Conservation (phyloP, 495 filamentous ascomycete species). For the Recurvomyces mirabilis region DNA sequence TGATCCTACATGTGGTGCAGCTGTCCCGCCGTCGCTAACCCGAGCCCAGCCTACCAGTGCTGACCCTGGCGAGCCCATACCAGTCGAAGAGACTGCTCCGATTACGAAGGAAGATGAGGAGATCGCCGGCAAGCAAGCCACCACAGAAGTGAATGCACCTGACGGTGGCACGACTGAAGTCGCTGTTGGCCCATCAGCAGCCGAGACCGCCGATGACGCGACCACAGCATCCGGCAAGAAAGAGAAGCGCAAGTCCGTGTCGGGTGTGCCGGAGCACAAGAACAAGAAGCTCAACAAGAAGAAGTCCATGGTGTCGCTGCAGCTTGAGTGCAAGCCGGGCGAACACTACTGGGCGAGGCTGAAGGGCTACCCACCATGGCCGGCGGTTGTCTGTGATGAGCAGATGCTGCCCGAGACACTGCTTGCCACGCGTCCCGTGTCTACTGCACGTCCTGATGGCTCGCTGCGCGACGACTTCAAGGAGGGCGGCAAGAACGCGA, state of each 20-base stretch:
- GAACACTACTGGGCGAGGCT: slow-evolving; percentile 78
- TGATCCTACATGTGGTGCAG: neutral
- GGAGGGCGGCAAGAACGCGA: slow-evolving; percentile 68
- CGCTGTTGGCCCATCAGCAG: slow-evolving; percentile 6
- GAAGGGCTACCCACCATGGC: slow-evolving; percentile 85
- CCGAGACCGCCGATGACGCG: slow-evolving; percentile 19
- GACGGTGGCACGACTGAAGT: slow-evolving; percentile 18
- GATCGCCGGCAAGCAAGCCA: slow-evolving; percentile 19
- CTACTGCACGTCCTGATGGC: slow-evolving; percentile 66
- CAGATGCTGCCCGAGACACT: slow-evolving; percentile 72
- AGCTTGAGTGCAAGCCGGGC: slow-evolving; percentile 71
- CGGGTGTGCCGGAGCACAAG: slow-evolving; percentile 55
- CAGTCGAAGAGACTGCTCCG: neutral
- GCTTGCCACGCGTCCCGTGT: slow-evolving; percentile 63
- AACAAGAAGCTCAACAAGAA: slow-evolving; percentile 74
- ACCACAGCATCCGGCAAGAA: slow-evolving; percentile 30
- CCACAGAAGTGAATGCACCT: slow-evolving; percentile 18
- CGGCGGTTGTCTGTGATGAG: slow-evolving; percentile 81
- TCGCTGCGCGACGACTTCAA: slow-evolving; percentile 72
- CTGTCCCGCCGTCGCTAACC: slow-evolving; percentile 7
- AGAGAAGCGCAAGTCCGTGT: slow-evolving; percentile 56
- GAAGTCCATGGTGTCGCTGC: slow-evolving; percentile 60
- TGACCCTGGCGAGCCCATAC: slow-evolving; percentile 6
- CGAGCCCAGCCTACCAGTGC: slow-evolving; percentile 12
- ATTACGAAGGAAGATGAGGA: slow-evolving; percentile 19